These are phyloP conservation scores for Tulasnella sp. DNA, from an alignment of 768 basidiomycete species.

Conservation along the genomic window DNA sequence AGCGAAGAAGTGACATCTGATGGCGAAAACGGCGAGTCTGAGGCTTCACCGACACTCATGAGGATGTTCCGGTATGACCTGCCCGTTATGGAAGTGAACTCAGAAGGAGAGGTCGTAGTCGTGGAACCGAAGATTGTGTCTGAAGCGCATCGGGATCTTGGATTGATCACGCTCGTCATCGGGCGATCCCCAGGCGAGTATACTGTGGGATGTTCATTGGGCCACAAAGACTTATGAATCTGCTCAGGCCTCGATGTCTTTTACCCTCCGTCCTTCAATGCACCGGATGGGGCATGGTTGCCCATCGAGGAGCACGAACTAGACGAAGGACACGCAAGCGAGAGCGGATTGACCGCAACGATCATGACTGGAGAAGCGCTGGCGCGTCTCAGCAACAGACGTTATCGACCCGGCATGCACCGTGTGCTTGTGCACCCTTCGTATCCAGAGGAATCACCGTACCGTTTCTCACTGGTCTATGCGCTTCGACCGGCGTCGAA, in stretches of 20 bases:
- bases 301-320: slow-evolving; percentile 1
- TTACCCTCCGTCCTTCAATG: neutral
- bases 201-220: too few species aligned
- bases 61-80: slow-evolving; percentile 8
- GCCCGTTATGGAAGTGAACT: too few species aligned
- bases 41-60: neutral
- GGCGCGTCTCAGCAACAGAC: neutral
- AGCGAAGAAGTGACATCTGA: too few species aligned
- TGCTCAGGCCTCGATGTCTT: slow-evolving; percentile 3
- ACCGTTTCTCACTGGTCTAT: slow-evolving; percentile 6
- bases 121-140: neutral
- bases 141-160: slow-evolving; percentile 4
- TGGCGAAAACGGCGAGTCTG: too few species aligned
- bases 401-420: slow-evolving; percentile 1
- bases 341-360: neutral
- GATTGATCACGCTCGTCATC: slow-evolving; percentile 1
- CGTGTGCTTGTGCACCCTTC: slow-evolving; percentile 2
- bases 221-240: too few species aligned
- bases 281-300: neutral
- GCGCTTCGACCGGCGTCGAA: neutral
- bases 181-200: neutral
- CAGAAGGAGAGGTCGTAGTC: neutral
- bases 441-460: neutral
- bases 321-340: neutral
- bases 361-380: slow-evolving; percentile 8